Conservation (phyloP, 164 flowering plant genomes). For the Aristolochia californica region DNA sequence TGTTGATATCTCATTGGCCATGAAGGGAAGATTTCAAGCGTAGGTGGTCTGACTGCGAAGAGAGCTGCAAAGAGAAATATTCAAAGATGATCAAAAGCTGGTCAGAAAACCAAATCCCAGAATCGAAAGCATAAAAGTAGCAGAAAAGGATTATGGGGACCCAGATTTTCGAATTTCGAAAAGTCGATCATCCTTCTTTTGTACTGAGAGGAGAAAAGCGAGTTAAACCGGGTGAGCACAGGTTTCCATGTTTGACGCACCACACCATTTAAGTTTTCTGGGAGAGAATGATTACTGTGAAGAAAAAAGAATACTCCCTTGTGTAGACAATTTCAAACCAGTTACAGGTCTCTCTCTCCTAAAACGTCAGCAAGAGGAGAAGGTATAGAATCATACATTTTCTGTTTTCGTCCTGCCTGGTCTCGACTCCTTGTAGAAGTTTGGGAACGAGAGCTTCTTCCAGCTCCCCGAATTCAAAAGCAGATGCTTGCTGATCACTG, state of each 20-base stretch:
- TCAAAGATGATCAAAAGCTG: neutral
- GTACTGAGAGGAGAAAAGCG: constrained; percentile 35
- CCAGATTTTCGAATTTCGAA: constrained; percentile 10
- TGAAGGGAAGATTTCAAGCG: constrained; percentile 14
- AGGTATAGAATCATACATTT: constrained; percentile 33
- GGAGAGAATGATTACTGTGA: constrained; percentile 50
- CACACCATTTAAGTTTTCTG: constrained; percentile 47
- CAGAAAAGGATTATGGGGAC: constrained; percentile 26
- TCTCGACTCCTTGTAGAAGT: constrained; percentile 50
- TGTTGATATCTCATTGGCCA: constrained; percentile 14
- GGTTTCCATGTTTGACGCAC: constrained; percentile 47
- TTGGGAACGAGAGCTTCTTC: constrained; percentile 69
- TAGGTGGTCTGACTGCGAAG: constrained; percentile 7
- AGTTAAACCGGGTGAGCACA: constrained; percentile 24
- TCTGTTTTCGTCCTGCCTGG: constrained; percentile 60
- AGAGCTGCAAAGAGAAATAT: constrained; percentile 3
- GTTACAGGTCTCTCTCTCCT: constrained; percentile 18
- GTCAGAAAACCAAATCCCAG: constrained; percentile 21
- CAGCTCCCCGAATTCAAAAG: constrained; percentile 88
- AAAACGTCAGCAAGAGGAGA: constrained; percentile 34
- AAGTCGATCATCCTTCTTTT: constrained; percentile 21
- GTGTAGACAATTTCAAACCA: constrained; percentile 35
- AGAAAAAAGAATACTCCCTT: constrained; percentile 39
- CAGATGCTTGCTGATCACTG: constrained; percentile 71
- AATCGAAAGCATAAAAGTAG: constrained; percentile 24